These are phyloP conservation scores for Quercus alba DNA, from an alignment of 306 rosid species.

Conservation along the genomic window DNA sequence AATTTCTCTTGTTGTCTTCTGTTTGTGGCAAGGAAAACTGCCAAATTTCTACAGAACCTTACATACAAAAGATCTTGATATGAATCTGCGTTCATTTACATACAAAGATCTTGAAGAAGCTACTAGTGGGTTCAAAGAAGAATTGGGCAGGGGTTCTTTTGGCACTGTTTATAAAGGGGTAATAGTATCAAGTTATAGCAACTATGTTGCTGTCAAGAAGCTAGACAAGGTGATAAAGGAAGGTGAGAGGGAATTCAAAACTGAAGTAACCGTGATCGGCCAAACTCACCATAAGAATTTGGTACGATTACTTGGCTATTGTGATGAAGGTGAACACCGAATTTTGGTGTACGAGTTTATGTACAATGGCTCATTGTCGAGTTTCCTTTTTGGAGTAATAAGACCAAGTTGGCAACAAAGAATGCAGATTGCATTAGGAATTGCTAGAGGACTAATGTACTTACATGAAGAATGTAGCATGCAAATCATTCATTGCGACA, in stretches of 20 bases:
- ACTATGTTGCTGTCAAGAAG: neutral
- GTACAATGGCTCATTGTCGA: neutral
- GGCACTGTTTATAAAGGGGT: slow-evolving; percentile 1
- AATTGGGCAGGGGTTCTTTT: slow-evolving; percentile 6
- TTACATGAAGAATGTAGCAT: neutral
- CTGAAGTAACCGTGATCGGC: neutral
- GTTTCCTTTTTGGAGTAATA: neutral
- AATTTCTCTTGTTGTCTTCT: neutral
- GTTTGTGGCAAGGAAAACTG: neutral
- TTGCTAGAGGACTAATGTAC: neutral
- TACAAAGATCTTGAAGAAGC: slow-evolving; percentile 4
- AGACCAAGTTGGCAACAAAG: slow-evolving; percentile 1
- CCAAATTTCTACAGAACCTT: neutral
- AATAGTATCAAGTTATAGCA: neutral
- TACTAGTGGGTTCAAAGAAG: neutral
- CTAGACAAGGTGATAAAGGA: neutral
- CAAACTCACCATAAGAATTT: slow-evolving; percentile 2
- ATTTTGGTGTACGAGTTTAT: neutral
- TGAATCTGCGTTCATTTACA: neutral
- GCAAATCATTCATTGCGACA: neutral
- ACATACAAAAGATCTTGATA: neutral
- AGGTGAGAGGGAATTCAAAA: slow-evolving; percentile 3
- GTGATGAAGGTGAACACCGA: neutral
- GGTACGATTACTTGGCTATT: neutral
- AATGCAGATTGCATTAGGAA: neutral